Percentiles rank a stretch among this genome's conserved stretches.
Evolutionary conservation across 2,329 filamentous ascomycete genomes (phyloP).

Genomic region (Dryadomyces quercivorus): DNA sequence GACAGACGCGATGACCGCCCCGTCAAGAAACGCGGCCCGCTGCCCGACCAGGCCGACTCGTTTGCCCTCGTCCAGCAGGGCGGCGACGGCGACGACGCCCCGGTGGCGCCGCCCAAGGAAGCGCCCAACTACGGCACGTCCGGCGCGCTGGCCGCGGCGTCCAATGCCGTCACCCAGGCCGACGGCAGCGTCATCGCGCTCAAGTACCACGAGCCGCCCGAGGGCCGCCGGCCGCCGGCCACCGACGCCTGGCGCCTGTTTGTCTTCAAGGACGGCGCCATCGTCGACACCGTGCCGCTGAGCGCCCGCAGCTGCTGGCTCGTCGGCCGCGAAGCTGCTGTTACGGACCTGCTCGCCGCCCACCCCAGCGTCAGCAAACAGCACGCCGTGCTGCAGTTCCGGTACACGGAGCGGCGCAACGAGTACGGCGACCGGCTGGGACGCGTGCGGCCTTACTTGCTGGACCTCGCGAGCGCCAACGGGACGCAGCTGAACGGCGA

Average conservation of each 20-base stretch:
- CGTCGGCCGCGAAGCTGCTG: conserved; percentile 64
- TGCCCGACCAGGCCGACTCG: conserved; percentile 47
- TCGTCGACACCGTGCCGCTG: conserved; percentile 73
- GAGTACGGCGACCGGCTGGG: conserved; percentile 78
- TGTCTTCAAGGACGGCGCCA: conserved; percentile 74
- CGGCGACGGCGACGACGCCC: conserved; percentile 22
- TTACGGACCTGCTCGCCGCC: conserved; percentile 75
- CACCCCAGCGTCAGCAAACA: conserved; percentile 93
- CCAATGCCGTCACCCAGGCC: conserved; percentile 42
- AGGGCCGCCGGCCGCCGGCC: conserved; percentile 75
- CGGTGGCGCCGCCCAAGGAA: conserved; percentile 46
- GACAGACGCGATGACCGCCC: conserved; percentile 7
- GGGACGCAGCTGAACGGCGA: conserved; percentile 75
- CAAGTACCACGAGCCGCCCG: conserved; percentile 92
- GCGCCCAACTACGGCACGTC: conserved; percentile 78
- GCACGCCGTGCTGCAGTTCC: conserved; percentile 90
- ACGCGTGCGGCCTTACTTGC: conserved; percentile 73
- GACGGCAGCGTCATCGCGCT: conserved; percentile 8
- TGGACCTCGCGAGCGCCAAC: conserved; percentile 89
- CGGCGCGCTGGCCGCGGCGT: conserved; percentile 74
- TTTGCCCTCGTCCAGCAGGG: conserved; percentile 39
- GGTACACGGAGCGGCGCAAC: conserved; percentile 69
- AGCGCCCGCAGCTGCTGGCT: conserved; percentile 77
- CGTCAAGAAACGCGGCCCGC: conserved; percentile 31
- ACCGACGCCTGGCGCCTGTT: conserved; percentile 81